Percentiles rank a stretch among this genome's conserved stretches.
Conservation (phyloP, 2,329 filamentous ascomycete species). For the Fusarium begoniae region DNA sequence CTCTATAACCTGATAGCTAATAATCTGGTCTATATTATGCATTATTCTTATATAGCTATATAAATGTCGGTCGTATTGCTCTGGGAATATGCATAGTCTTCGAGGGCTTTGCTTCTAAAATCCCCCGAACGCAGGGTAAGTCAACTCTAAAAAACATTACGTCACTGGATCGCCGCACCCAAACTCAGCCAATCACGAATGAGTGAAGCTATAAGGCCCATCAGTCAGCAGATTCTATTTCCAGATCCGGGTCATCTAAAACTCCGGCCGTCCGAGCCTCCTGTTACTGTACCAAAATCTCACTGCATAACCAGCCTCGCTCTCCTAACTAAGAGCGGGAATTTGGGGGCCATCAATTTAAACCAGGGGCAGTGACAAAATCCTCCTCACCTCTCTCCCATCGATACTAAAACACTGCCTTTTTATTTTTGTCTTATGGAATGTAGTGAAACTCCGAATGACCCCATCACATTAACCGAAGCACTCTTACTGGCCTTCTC, state of each 20-base stretch:
- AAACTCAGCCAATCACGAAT: background rate
- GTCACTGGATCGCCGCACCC: background rate
- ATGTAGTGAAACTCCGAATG: background rate
- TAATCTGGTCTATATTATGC: background rate
- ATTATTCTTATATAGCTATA: too few relatives aligned
- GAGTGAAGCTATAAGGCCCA: background rate
- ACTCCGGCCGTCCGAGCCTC: background rate
- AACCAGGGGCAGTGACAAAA: background rate
- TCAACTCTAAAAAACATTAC: background rate
- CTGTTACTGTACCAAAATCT: background rate
- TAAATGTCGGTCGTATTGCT: background rate
- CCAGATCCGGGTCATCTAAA: background rate
- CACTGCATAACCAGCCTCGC: background rate
- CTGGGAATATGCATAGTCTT: too few relatives aligned
- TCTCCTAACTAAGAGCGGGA: background rate
- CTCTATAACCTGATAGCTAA: rapidly evolving
- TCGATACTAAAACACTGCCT: rapidly evolving
- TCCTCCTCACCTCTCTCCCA: rapidly evolving
- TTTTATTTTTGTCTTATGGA: background rate
- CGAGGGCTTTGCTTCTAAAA: too few relatives aligned
- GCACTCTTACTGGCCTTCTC: background rate
- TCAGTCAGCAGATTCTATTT: background rate
- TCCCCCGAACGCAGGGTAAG: background rate
- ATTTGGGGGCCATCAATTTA: background rate
- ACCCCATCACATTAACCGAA: background rate